These are phyloP conservation scores for Ophiognomonia clavigignenti-juglandacearum DNA, from an alignment of 2,329 filamentous ascomycete species.

Conservation along the genomic window DNA sequence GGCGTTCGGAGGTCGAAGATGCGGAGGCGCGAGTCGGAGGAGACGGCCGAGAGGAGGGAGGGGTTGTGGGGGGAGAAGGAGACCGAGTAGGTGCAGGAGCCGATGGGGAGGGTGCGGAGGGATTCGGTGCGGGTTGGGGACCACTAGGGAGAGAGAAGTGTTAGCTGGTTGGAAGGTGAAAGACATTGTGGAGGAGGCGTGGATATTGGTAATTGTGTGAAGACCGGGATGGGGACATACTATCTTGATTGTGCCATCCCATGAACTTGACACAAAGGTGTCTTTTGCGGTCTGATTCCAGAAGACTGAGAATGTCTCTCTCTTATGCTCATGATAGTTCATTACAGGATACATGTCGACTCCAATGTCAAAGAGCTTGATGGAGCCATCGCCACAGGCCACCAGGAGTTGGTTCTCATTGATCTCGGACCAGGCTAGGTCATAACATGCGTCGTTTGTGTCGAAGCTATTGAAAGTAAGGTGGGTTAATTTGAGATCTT, in stretches of 20 bases:
- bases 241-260: constrained; percentile 95
- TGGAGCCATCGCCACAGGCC: constrained; percentile 85
- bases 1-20: constrained; percentile 91
- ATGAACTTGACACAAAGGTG: constrained; percentile 84
- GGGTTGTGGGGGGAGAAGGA: constrained; percentile 86
- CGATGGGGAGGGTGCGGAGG: constrained; percentile 80
- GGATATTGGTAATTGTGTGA: neutral
- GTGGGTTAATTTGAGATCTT: no score
- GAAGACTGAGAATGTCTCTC: constrained; percentile 86
- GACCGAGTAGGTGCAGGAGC: constrained; percentile 92
- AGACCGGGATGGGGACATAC: constrained; percentile 33
- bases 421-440: constrained; percentile 90
- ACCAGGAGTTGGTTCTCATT: constrained; percentile 92
- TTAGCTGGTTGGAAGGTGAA: neutral
- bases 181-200: neutral
- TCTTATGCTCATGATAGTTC: constrained; percentile 88
- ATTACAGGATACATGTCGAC: constrained; percentile 81
- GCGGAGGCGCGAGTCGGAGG: constrained; percentile 82
- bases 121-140: constrained; percentile 71
- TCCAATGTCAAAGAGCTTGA: constrained; percentile 88
- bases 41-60: constrained; percentile 78
- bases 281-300: constrained; percentile 93
- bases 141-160: constrained; percentile 53
- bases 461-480: constrained; percentile 68
- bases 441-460: constrained; percentile 95